Evolutionary conservation across 331 rosid genomes (phyloP).

Genomic region (Rosa hybrid): DNA sequence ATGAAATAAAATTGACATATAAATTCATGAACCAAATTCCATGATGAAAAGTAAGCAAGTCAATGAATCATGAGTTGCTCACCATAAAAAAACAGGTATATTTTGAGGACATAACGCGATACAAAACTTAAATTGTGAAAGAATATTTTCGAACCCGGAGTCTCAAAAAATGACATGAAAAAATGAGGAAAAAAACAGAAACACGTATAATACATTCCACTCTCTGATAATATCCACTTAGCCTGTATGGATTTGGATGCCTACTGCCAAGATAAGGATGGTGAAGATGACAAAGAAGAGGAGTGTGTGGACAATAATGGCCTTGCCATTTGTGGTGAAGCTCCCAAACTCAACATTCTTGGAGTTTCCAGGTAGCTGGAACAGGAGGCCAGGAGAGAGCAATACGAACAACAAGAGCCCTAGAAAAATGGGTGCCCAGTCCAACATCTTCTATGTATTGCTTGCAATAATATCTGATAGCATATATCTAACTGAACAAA

Average conservation of each 20-base stretch:
- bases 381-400: conserved; percentile 61
- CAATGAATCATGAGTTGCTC: not conserved
- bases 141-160: not conserved
- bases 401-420: conserved; percentile 51
- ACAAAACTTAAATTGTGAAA: not conserved
- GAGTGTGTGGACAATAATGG: conserved; percentile 48
- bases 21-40: not conserved
- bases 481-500: conserved; percentile 6
- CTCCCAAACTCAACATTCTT: conserved; percentile 46
- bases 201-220: not conserved
- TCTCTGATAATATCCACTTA: not conserved
- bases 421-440: conserved; percentile 59
- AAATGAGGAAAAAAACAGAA: not conserved
- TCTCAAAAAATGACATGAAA: not conserved
- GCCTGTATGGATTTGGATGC: conserved; percentile 44
- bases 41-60: not conserved
- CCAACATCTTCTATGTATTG: conserved; percentile 34
- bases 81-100: not conserved
- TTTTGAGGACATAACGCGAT: not conserved
- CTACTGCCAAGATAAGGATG: conserved; percentile 50
- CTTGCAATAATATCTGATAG: not conserved
- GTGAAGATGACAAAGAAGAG: conserved; percentile 50
- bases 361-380: conserved; percentile 54
- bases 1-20: not conserved
- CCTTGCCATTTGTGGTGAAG: conserved; percentile 53